Percentiles rank a stretch among this genome's conserved stretches.
Evolutionary conservation across 768 basidiomycete genomes (phyloP).

Genomic region (Sistotremastrum niveocremeum): DNA sequence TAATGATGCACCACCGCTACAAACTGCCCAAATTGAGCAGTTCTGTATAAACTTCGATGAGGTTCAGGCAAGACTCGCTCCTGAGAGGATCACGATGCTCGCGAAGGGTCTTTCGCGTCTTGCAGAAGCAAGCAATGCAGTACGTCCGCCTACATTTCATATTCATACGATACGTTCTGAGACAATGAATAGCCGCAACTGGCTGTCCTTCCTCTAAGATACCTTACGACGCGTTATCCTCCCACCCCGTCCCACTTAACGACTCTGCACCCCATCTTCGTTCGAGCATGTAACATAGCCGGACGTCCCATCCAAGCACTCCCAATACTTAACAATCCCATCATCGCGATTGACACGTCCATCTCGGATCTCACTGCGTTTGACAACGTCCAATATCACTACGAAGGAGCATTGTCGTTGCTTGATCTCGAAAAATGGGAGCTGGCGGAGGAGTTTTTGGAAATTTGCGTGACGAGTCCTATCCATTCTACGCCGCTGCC

Average conservation of each 20-base stretch:
- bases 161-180: constrained; percentile 15
- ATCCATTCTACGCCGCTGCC: constrained; percentile 41
- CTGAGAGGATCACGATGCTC: constrained; percentile 62
- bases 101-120: constrained; percentile 48
- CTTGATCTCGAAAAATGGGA: constrained; percentile 51
- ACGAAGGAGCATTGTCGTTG: constrained; percentile 60
- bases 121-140: constrained; percentile 36
- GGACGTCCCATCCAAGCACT: constrained; percentile 42
- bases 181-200: constrained; percentile 20
- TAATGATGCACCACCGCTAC: constrained; percentile 24
- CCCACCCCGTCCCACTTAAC: constrained; percentile 47
- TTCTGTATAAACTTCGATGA: constrained; percentile 56
- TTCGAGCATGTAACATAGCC: constrained; percentile 48
- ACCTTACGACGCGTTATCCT: constrained; percentile 51
- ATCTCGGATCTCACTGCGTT: constrained; percentile 59
- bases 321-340: constrained; percentile 46
- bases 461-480: constrained; percentile 59
- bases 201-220: constrained; percentile 44
- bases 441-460: constrained; percentile 65
- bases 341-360: constrained; percentile 46
- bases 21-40: constrained; percentile 27
- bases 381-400: constrained; percentile 79
- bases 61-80: constrained; percentile 49
- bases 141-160: constrained; percentile 19
- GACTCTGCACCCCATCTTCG: constrained; percentile 53